Percentiles rank a stretch among this genome's conserved stretches.
Evolutionary conservation across 2,329 filamentous ascomycete species (phyloP).

Genomic region (Colletotrichum musicola): DNA sequence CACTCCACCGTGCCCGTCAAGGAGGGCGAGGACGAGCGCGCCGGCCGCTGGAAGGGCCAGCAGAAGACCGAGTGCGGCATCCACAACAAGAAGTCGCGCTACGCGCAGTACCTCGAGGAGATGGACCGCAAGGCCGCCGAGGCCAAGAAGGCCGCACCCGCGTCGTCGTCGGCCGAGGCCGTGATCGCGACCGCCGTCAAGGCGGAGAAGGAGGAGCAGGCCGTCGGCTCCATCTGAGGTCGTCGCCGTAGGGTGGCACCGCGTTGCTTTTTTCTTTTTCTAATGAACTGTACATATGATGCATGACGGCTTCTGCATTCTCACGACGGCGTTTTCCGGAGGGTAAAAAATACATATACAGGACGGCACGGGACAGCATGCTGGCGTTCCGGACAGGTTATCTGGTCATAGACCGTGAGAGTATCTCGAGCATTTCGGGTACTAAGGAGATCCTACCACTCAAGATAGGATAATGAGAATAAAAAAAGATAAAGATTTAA

Average conservation of each 20-base stretch:
- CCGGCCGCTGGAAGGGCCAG: slow-evolving; percentile 96
- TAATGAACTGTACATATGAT: slow-evolving; percentile 39
- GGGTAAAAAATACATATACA: slow-evolving; percentile 6
- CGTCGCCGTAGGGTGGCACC: neutral
- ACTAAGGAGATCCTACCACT: neutral
- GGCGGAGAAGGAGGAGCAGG: slow-evolving; percentile 38
- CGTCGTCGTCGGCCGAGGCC: slow-evolving; percentile 35
- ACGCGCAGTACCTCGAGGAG: slow-evolving; percentile 84
- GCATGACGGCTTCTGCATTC: slow-evolving; percentile 33
- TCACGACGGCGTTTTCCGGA: slow-evolving; percentile 31
- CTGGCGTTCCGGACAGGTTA: slow-evolving; percentile 29
- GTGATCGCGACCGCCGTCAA: slow-evolving; percentile 39
- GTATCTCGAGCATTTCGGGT: slow-evolving; percentile 15
- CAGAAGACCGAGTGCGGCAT: slow-evolving; percentile 98
- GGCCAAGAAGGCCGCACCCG: slow-evolving; percentile 46
- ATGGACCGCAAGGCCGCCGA: slow-evolving; percentile 77
- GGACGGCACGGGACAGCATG: slow-evolving; percentile 34
- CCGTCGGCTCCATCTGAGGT: slow-evolving; percentile 19
- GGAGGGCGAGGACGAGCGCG: slow-evolving; percentile 94
- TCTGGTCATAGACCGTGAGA: slow-evolving; percentile 16
- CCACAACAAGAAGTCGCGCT: slow-evolving; percentile 96
- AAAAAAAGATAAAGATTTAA: neutral
- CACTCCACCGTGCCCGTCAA: slow-evolving; percentile 93
- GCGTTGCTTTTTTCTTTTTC: neutral
- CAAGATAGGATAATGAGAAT: slow-evolving; percentile 22